These are phyloP conservation scores for Pleurotus ostreatus DNA, from an alignment of 768 basidiomycete genomes.

Conservation along the genomic window DNA sequence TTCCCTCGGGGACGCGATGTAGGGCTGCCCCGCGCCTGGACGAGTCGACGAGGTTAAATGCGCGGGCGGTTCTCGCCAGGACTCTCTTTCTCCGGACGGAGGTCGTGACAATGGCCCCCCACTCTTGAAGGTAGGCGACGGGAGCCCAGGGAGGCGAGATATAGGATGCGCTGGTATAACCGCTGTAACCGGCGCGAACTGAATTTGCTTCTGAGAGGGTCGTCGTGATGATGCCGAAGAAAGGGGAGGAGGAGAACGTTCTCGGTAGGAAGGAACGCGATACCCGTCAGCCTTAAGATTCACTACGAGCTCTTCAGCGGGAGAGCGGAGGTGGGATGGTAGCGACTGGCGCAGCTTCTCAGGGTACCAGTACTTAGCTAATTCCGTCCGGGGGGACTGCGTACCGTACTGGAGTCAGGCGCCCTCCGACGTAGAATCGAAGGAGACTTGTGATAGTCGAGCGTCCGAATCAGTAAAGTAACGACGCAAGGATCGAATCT, in stretches of 20 bases:
- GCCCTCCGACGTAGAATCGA: not conserved
- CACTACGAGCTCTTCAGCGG: not conserved
- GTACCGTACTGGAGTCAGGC: constrained; percentile 1
- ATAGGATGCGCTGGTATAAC: too few species aligned
- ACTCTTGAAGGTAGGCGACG: not conserved
- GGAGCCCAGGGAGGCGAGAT: not conserved
- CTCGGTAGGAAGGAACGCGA: not conserved
- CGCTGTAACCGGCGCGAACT: not conserved
- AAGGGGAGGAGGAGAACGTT: not conserved
- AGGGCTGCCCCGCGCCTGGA: too few species aligned
- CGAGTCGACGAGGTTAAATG: not conserved
- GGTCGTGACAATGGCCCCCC: constrained; percentile 5
- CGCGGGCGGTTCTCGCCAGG: not conserved
- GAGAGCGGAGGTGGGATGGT: too few species aligned
- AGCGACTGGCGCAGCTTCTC: not conserved
- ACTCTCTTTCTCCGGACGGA: not conserved
- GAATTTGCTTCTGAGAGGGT: not conserved
- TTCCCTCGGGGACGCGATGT: too few species aligned
- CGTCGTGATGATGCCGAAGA: not conserved
- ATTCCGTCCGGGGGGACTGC: not conserved
- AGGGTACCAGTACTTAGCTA: not conserved
- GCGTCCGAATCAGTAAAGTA: not conserved
- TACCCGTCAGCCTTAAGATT: not conserved
- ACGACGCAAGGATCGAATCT: not conserved
- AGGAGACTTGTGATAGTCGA: too few species aligned